Percentiles rank a stretch among this genome's conserved stretches.
These are phyloP conservation scores for Clavispora fructus DNA, from an alignment of 805 yeast species.

Conservation along the genomic window DNA sequence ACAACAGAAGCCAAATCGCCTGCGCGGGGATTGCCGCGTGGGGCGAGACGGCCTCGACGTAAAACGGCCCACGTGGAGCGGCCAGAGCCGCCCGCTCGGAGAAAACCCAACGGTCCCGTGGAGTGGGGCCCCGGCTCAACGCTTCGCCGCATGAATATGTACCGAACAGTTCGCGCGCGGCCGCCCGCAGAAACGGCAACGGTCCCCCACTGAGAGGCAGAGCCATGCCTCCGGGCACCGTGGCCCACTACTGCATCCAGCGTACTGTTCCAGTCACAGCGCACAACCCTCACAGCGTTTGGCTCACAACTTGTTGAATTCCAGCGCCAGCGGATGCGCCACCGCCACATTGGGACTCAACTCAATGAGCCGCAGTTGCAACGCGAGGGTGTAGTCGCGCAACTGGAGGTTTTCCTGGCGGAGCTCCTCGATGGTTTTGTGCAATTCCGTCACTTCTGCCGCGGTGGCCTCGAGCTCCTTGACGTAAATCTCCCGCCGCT, in stretches of 20 bases:
- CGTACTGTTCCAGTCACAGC: too few relatives aligned
- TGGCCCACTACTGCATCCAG: too few relatives aligned
- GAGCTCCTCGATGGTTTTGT: slow-evolving; percentile 61
- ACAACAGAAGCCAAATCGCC: too few relatives aligned
- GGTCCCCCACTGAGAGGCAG: too few relatives aligned
- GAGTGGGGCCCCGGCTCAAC: too few relatives aligned
- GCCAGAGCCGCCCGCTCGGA: too few relatives aligned
- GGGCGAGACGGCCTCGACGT: too few relatives aligned
- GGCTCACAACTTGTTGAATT: slow-evolving; percentile 1
- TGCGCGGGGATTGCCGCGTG: too few relatives aligned
- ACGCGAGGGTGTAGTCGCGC: slow-evolving; percentile 64
- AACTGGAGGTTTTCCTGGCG: slow-evolving; percentile 66
- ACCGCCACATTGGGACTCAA: slow-evolving; percentile 10
- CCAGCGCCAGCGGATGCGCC: neutral
- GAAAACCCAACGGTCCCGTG: too few relatives aligned
- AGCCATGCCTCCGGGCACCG: too few relatives aligned
- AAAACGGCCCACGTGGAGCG: too few relatives aligned
- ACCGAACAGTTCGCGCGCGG: neutral
- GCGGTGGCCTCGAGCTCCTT: slow-evolving; percentile 74
- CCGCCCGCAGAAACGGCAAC: neutral
- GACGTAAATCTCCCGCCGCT: slow-evolving; percentile 74
- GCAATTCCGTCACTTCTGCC: slow-evolving; percentile 54
- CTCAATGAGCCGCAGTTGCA: slow-evolving; percentile 64
- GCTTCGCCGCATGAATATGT: neutral
- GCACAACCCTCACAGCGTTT: too few relatives aligned